A percentile compares a stretch with the other conserved stretches of the same genome.
These are phyloP conservation scores for Omphalotus olearius DNA, from an alignment of 1,284 basidiomycete genomes.

Conservation along the genomic window DNA sequence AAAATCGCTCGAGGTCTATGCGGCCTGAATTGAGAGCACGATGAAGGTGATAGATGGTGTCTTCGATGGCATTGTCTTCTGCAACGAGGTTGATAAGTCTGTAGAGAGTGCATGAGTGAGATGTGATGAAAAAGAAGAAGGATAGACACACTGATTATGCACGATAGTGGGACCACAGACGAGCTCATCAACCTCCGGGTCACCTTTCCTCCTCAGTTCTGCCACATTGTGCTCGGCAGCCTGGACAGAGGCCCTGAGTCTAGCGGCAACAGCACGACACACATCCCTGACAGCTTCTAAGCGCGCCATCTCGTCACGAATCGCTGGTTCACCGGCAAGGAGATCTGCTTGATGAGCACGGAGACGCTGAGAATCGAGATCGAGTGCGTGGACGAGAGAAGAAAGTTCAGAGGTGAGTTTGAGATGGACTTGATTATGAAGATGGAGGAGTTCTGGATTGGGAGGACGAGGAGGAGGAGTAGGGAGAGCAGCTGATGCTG, in stretches of 20 bases:
- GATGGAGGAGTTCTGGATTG: constrained; percentile 80
- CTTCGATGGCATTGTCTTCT: constrained; percentile 98
- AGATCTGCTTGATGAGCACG: constrained; percentile 81
- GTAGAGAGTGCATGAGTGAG: constrained; percentile 15
- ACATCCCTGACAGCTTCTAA: constrained; percentile 93
- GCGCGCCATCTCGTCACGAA: constrained; percentile 94
- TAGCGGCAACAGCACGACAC: constrained; percentile 72
- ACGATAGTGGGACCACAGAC: constrained; percentile 94
- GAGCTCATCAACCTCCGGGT: constrained; percentile 88
- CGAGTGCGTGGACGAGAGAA: constrained; percentile 61
- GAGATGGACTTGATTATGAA: constrained; percentile 80
- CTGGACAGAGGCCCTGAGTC: constrained; percentile 59
- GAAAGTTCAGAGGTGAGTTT: constrained; percentile 72
- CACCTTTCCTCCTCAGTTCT: constrained; percentile 69
- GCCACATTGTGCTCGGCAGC: constrained; percentile 65
- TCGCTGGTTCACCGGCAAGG: constrained; percentile 85
- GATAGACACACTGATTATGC: constrained; percentile 81
- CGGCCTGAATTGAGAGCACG: constrained; percentile 89
- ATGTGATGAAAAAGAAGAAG: constrained; percentile 13
- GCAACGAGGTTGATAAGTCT: constrained; percentile 93
- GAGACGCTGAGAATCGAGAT: constrained; percentile 71
- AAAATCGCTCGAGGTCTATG: constrained; percentile 89
- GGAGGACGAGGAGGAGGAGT: constrained; percentile 78
- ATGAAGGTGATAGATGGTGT: constrained; percentile 96
- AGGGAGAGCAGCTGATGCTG: constrained; percentile 20